Base-by-base conservation (phyloP, 345 rosid genomes). In the Eucalyptus leucophloia region DNA sequence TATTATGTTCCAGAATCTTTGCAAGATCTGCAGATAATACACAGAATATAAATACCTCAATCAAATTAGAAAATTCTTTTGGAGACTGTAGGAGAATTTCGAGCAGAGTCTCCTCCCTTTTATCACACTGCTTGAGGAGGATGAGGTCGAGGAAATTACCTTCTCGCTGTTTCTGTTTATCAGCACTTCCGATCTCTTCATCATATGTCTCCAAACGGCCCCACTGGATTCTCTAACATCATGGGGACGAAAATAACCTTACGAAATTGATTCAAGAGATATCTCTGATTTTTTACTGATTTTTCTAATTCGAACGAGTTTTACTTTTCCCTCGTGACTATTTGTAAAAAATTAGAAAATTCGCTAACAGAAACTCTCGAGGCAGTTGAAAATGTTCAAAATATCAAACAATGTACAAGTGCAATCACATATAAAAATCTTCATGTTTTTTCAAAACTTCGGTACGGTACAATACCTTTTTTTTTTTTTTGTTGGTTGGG, bases 1-100 rank as follows among this genome's bases (percentile, higher is more conserved):
- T 6, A 0, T 60, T 1, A 60, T 0, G 7, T 5, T 12, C 3
- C 32, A 0, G 4, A 30, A 1, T 10, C 14, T 60, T 1, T 26
- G 30, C 0, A 1, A 24, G 65, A 0, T 0, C 60, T 7, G 65
- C 15, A 58, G 67, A 58, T 58, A 26, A 28, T 28, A 58, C 0
- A 58, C 15, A 58, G n/a, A 58, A 58, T 24, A 58, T 15, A 58
- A 26, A 58, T 26, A 24, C n/a, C 67, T 26, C n/a, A 26, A 26
- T 24, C 7, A 58, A 28, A 58, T 26, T 26, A 58, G 14, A 58
- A 26, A 0, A 26, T 24, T 12, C 21, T 58, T 58, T 26, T 58
- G 67, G 67, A 58, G 1, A 58, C 67, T 26, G 16, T 26, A 12
- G 2, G 1, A 58, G 67, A 58, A 58, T 58, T 58, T 58, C 5